Evolutionary conservation across 2,329 filamentous ascomycete genomes (phyloP).

Genomic region (Ophiostoma pallidulum): DNA sequence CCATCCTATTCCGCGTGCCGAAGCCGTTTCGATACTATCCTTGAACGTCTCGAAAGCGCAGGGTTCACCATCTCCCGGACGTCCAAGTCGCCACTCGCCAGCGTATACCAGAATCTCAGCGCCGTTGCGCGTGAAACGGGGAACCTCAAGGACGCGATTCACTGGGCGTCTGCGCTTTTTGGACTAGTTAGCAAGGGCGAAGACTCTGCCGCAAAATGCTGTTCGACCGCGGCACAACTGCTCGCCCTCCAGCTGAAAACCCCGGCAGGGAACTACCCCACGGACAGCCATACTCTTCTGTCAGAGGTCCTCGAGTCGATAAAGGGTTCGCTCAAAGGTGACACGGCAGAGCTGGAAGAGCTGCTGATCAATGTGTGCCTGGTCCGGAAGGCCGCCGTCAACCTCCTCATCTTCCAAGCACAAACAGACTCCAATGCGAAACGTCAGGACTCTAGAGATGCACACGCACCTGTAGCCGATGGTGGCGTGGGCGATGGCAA

Average conservation of each 20-base stretch:
- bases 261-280: constrained; percentile 26
- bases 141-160: constrained; percentile 41
- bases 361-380: constrained; percentile 47
- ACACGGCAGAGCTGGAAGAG: constrained; percentile 50
- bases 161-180: constrained; percentile 44
- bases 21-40: constrained; percentile 28
- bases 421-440: neutral
- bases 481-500: constrained; percentile 9
- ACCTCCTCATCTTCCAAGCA: constrained; percentile 28
- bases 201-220: constrained; percentile 41
- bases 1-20: constrained; percentile 32
- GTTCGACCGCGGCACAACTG: constrained; percentile 44
- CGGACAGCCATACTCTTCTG: constrained; percentile 33
- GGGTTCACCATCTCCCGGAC: constrained; percentile 25
- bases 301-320: constrained; percentile 42
- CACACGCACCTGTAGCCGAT: neutral
- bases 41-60: constrained; percentile 26
- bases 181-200: constrained; percentile 27
- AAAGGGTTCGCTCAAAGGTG: constrained; percentile 51
- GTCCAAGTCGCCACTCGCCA: constrained; percentile 34
- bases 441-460: neutral
- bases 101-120: constrained; percentile 43
- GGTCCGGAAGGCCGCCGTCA: constrained; percentile 45
- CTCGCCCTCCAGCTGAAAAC: constrained; percentile 45
- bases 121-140: constrained; percentile 35